These are phyloP conservation scores for Fraxinus paxiana DNA, from an alignment of 305 asterid species.

Conservation along the genomic window DNA sequence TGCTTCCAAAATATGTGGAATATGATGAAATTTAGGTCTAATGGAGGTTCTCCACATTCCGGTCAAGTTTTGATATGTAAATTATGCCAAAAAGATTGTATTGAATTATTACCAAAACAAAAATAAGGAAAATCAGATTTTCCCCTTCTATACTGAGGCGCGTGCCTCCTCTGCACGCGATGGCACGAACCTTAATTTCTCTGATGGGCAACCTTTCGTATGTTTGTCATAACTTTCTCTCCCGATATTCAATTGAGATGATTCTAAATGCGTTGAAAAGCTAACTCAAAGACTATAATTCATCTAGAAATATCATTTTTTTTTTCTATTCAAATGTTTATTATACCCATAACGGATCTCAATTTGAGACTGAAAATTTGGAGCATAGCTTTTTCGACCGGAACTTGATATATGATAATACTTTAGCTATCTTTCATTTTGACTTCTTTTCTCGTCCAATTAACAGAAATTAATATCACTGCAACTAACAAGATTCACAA, in stretches of 20 bases:
- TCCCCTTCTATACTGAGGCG: no score
- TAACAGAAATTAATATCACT: background rate
- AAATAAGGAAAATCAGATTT: background rate
- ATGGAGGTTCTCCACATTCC: background rate
- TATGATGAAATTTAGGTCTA: background rate
- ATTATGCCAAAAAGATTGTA: no score
- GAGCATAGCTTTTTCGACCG: no score
- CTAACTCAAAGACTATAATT: background rate
- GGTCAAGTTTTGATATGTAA: no score
- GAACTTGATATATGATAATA: background rate
- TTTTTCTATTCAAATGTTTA: background rate
- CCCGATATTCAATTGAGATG: background rate
- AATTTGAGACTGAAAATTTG: background rate
- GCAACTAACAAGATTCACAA: background rate
- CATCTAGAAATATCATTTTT: background rate
- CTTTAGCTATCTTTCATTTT: no score
- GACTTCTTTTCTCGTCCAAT: background rate
- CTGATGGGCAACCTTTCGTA: background rate
- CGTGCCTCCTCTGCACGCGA: background rate
- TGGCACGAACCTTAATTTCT: background rate
- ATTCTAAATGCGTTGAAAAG: background rate
- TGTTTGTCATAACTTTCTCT: background rate
- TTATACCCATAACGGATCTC: background rate
- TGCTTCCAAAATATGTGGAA: background rate
- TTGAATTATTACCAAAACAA: no score